Evolutionary conservation across 1,284 basidiomycete genomes (phyloP), one percentile per base, ranked within the genome.

Genomic region (Heterobasidion irregulare): DNA sequence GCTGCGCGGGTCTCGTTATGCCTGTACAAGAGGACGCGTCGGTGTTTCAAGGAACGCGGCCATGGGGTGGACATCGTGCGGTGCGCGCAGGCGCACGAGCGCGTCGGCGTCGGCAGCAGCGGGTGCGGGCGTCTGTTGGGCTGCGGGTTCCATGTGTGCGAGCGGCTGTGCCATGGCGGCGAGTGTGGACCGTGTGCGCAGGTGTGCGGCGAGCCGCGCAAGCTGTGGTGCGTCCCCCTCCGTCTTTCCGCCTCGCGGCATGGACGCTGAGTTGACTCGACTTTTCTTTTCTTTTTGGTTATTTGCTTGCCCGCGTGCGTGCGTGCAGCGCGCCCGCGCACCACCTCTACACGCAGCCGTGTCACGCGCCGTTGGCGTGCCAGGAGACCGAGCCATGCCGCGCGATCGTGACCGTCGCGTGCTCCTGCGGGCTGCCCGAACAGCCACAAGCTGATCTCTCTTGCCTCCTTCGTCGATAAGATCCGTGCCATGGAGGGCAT

Each of bases 61-160:
- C 26, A 26, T 26, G 26, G 26, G n/a, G 75, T 94, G 1, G 74
- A 70, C 13, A 87, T 91, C 59, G 73, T 87, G 4, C 75, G 82
- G 44, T 97, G 94, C 68, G 90, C 91, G 5, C 80, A 88, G 62
- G 86, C 89, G 62, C 87, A 85, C 60, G 86, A 89, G 62, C 87
- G 85, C 60, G 86, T 97, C 2, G 86, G 80, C n/a, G n/a, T n/a
- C 0, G 97, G 94, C 66, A 94, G 94, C 4, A 78, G 75, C 44
- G 66, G 76, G 1, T 97, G 94, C 66, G 91, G 89, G 59, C 86
- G 84, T 79, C 72, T 88, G 4, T 72, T 95, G 36, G 70, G 72
- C 0, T 97, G 94, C 63, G 94, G 94, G 1, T 92, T 86, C 66
- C 94, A 97, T 67, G 81, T 79, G 32, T 97, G 94, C 66, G 82